A percentile compares a stretch with the other conserved stretches of the same genome.
Evolutionary conservation across 1,284 basidiomycete genomes (phyloP).

Genomic region (Pholiota adiposa): DNA sequence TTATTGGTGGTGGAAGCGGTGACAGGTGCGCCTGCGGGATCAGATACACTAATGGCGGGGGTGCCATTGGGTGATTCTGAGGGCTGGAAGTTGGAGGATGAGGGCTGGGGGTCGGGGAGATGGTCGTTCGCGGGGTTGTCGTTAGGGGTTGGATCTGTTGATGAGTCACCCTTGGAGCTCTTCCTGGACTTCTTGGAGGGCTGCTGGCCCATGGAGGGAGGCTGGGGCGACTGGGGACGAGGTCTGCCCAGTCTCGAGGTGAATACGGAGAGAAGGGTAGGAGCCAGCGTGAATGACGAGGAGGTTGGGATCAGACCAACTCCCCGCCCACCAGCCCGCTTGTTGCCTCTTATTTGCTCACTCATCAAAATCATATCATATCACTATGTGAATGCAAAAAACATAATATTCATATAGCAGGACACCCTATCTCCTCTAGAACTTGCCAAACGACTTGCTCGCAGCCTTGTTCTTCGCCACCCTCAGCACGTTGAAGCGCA

Average conservation of each 20-base stretch:
- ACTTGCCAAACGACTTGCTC: conserved; percentile 92
- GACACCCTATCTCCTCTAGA: conserved; percentile 51
- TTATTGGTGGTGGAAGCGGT: conserved; percentile 29
- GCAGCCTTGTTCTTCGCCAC: conserved; percentile 90
- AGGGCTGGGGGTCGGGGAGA: conserved; percentile 41
- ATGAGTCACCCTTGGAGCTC: conserved; percentile 67
- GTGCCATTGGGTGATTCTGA: conserved; percentile 44
- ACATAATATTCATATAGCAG: conserved; percentile 25
- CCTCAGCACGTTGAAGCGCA: conserved; percentile 97
- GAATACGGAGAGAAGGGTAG: conserved; percentile 76
- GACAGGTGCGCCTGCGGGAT: conserved; percentile 45
- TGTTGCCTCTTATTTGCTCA: conserved; percentile 37
- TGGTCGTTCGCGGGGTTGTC: conserved; percentile 34
- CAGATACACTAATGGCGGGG: conserved; percentile 57
- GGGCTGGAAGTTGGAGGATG: conserved; percentile 32
- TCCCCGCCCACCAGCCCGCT: conserved; percentile 6
- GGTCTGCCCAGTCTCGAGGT: conserved; percentile 71
- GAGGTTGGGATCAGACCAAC: conserved; percentile 5
- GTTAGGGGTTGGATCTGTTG: conserved; percentile 32
- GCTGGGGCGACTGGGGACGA: conserved; percentile 71
- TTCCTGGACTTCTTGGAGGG: conserved; percentile 80
- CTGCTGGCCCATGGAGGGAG: conserved; percentile 74
- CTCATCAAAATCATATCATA: conserved; percentile 22
- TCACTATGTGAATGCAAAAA: conserved; percentile 13
- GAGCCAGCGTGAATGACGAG: conserved; percentile 65